These are phyloP conservation scores for Fusarium torulosum DNA, from an alignment of 2,329 filamentous ascomycete species.

Conservation along the genomic window DNA sequence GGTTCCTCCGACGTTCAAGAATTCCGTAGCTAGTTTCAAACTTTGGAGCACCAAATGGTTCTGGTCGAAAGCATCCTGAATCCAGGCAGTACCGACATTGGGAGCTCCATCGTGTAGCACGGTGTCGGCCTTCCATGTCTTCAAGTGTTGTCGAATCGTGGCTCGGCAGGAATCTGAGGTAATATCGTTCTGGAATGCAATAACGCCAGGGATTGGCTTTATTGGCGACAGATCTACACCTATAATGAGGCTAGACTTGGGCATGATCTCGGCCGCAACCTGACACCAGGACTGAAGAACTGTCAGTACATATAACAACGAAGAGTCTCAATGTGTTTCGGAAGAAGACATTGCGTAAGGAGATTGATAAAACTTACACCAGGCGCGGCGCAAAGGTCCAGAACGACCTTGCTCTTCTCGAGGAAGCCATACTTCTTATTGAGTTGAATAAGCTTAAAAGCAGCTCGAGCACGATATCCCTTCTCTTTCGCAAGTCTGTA, in stretches of 20 bases:
- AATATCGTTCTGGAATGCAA: conserved; percentile 97
- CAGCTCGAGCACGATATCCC: conserved; percentile 93
- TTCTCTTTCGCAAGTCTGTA: conserved; percentile 99
- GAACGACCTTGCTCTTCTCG: conserved; percentile 93
- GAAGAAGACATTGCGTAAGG: neutral
- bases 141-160: conserved; percentile 88
- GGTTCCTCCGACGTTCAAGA: conserved; percentile 86
- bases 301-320: conserved; percentile 43
- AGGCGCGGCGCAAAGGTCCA: conserved; percentile 97
- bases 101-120: conserved; percentile 97
- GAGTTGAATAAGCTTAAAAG: conserved; percentile 97
- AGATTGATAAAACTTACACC: conserved; percentile 69
- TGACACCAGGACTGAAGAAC: conserved; percentile 85
- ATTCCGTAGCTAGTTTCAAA: conserved; percentile 94
- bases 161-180: conserved; percentile 96
- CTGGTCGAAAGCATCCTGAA: conserved; percentile 97
- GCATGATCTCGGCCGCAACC: conserved; percentile 96
- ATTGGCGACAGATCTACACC: conserved; percentile 96
- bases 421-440: conserved; percentile 99
- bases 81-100: conserved; percentile 98
- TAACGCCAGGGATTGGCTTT: conserved; percentile 93
- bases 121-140: conserved; percentile 95
- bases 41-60: conserved; percentile 65
- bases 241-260: conserved; percentile 84
- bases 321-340: neutral